These are phyloP conservation scores for Lizonia empirigonia DNA, from an alignment of 2,329 filamentous ascomycete genomes.

Conservation along the genomic window DNA sequence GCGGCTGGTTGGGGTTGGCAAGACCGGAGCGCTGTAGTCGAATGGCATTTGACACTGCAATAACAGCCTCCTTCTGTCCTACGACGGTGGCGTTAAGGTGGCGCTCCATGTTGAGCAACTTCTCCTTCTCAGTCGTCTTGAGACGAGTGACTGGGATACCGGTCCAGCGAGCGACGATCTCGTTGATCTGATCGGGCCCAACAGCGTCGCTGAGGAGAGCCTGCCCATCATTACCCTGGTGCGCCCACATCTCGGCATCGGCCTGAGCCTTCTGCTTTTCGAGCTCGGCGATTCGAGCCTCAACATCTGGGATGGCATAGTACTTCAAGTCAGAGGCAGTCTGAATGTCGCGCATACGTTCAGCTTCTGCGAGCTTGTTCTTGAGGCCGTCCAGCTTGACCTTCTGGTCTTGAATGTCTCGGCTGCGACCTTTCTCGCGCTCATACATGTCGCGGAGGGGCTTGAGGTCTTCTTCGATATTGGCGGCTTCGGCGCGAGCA, in stretches of 20 bases:
- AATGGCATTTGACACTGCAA: conserved; percentile 93
- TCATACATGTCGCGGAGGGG: conserved; percentile 96
- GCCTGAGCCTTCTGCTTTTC: conserved; percentile 80
- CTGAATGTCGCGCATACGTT: conserved; percentile 80
- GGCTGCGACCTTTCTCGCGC: conserved; percentile 86
- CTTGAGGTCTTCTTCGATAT: conserved; percentile 89
- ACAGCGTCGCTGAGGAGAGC: conserved; percentile 89
- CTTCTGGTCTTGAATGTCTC: conserved; percentile 92
- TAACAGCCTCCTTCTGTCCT: conserved; percentile 91
- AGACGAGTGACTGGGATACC: conserved; percentile 95
- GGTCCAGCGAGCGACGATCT: conserved; percentile 97
- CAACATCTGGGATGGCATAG: conserved; percentile 94
- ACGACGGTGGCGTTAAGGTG: conserved; percentile 83
- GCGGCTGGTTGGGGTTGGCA: conserved; percentile 93
- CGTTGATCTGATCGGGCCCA: conserved; percentile 97
- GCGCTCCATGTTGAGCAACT: conserved; percentile 96
- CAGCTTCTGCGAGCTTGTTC: conserved; percentile 92
- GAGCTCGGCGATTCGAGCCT: conserved; percentile 76
- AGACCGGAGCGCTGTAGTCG: conserved; percentile 93
- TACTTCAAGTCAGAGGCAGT: conserved; percentile 95
- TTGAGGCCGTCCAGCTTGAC: conserved; percentile 90
- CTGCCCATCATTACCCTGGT: conserved; percentile 62
- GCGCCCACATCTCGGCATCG: conserved; percentile 68
- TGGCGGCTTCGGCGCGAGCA: conserved; percentile 88
- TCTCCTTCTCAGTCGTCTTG: conserved; percentile 95